phyloP scores from a whole-genome alignment of 2,329 filamentous ascomycete genomes.

The Aspergillus ochraceoroseus region DNA sequence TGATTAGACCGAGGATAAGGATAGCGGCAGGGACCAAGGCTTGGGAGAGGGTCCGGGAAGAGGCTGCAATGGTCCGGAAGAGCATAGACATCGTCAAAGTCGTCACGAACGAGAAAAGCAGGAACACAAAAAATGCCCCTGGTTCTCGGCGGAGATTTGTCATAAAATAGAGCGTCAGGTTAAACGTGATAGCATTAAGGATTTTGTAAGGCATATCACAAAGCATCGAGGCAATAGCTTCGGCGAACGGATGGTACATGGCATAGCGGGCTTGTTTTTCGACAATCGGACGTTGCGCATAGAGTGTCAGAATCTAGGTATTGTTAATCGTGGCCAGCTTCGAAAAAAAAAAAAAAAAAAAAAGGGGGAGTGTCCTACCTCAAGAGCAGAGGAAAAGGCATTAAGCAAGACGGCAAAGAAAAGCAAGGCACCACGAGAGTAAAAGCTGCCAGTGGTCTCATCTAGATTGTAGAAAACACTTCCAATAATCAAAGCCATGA shows the following conservation, averaged over 20 bases:
- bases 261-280: slow-evolving; percentile 86
- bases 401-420: slow-evolving; percentile 89
- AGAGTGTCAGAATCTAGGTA: slow-evolving; percentile 70
- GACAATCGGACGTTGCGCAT: slow-evolving; percentile 83
- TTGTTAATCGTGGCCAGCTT: slow-evolving; percentile 18
- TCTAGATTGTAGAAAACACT: slow-evolving; percentile 76
- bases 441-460: slow-evolving; percentile 66
- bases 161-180: slow-evolving; percentile 80
- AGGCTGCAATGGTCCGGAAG: slow-evolving; percentile 74
- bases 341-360: not conserved
- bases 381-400: slow-evolving; percentile 72
- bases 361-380: slow-evolving; percentile 43
- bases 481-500: slow-evolving; percentile 71
- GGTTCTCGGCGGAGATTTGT: slow-evolving; percentile 69
- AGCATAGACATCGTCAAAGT: slow-evolving; percentile 80
- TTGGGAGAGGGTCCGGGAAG: slow-evolving; percentile 62
- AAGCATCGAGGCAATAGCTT: slow-evolving; percentile 82
- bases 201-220: slow-evolving; percentile 82
- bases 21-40: slow-evolving; percentile 54
- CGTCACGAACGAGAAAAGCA: slow-evolving; percentile 67
- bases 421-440: slow-evolving; percentile 69
- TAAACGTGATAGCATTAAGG: slow-evolving; percentile 68
- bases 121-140: slow-evolving; percentile 78
- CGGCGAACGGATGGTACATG: slow-evolving; percentile 81
- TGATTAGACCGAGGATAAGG: slow-evolving; percentile 41